A percentile compares a stretch with the other conserved stretches of the same genome.
Conservation (phyloP, 2,329 filamentous ascomycete species). For the Eutypella sp. region DNA sequence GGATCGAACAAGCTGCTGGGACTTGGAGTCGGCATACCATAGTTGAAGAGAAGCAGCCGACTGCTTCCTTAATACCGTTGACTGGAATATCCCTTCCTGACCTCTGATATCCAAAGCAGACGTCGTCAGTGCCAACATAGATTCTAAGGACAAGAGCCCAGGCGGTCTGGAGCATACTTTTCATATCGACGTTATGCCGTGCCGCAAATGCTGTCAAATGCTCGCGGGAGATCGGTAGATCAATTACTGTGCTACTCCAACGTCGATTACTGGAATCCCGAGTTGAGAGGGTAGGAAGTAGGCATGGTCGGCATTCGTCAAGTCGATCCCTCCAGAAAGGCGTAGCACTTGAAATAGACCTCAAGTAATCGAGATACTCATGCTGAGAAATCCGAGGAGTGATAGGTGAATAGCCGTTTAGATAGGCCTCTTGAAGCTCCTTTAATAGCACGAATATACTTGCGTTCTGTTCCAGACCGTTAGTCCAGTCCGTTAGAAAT, state of each 20-base stretch:
- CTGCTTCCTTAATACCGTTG: slow-evolving; percentile 34
- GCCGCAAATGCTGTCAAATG: slow-evolving; percentile 40
- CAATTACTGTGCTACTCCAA: slow-evolving; percentile 33
- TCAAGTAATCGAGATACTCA: slow-evolving; percentile 35
- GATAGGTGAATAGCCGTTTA: slow-evolving; percentile 30
- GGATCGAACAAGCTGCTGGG: slow-evolving; percentile 14
- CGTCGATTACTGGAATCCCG: slow-evolving; percentile 14
- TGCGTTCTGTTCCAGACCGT: slow-evolving; percentile 21
- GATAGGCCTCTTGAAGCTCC: slow-evolving; percentile 43
- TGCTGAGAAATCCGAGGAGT: slow-evolving; percentile 30
- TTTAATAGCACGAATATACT: slow-evolving; percentile 42
- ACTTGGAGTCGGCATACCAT: slow-evolving; percentile 19
- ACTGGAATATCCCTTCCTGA: slow-evolving; percentile 39
- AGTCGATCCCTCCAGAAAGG: slow-evolving; percentile 43
- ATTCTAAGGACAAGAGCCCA: slow-evolving; percentile 54
- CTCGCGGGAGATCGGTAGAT: slow-evolving; percentile 35
- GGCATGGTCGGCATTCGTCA: slow-evolving; percentile 33
- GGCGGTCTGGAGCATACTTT: slow-evolving; percentile 51
- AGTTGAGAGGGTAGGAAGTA: slow-evolving; percentile 38
- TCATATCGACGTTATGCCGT: slow-evolving; percentile 36
- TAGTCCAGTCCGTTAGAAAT: slow-evolving; percentile 1
- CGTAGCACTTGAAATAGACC: slow-evolving; percentile 30
- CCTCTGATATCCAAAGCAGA: slow-evolving; percentile 51
- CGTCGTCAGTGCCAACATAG: slow-evolving; percentile 47
- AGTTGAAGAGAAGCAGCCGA: slow-evolving; percentile 40